A percentile compares a stretch with the other conserved stretches of the same genome.
Evolutionary conservation across 2,329 filamentous ascomycete genomes (phyloP).

Genomic region (Erysiphe neolycopersici): DNA sequence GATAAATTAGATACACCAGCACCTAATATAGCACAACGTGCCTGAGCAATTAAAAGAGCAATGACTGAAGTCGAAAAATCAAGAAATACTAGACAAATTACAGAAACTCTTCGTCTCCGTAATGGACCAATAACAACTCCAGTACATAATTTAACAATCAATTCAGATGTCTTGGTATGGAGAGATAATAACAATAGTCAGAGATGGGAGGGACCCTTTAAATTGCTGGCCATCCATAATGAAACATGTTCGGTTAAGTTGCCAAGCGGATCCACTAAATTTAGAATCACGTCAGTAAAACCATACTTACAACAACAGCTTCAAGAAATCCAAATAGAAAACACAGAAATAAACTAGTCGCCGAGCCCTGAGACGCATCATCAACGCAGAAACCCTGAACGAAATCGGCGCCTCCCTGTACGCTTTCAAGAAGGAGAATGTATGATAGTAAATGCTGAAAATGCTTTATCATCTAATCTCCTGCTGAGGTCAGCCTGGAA

Average conservation of each 20-base stretch:
- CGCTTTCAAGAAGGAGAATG: neutral
- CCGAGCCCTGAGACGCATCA: neutral
- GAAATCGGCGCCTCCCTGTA: neutral
- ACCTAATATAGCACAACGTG: neutral
- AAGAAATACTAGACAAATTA: neutral
- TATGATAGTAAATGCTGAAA: too few relatives aligned
- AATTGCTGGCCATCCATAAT: neutral
- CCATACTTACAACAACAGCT: neutral
- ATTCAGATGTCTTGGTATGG: conserved; percentile 1
- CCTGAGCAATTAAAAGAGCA: conserved; percentile 1
- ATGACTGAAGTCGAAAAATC: conserved; percentile 1
- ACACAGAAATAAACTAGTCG: neutral
- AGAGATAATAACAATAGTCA: neutral
- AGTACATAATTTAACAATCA: conserved; percentile 1
- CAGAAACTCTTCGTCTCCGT: neutral
- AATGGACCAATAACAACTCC: conserved; percentile 1
- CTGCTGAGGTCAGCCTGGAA: too few relatives aligned
- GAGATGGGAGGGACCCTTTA: neutral
- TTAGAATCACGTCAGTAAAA: neutral
- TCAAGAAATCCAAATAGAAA: neutral
- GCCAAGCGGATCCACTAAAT: neutral
- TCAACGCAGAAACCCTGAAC: neutral
- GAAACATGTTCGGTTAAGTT: neutral
- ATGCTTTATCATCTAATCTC: too few relatives aligned
- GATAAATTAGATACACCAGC: neutral